Conservation (phyloP, 495 filamentous ascomycete species). For the Penicillium macrosclerotiorum region DNA sequence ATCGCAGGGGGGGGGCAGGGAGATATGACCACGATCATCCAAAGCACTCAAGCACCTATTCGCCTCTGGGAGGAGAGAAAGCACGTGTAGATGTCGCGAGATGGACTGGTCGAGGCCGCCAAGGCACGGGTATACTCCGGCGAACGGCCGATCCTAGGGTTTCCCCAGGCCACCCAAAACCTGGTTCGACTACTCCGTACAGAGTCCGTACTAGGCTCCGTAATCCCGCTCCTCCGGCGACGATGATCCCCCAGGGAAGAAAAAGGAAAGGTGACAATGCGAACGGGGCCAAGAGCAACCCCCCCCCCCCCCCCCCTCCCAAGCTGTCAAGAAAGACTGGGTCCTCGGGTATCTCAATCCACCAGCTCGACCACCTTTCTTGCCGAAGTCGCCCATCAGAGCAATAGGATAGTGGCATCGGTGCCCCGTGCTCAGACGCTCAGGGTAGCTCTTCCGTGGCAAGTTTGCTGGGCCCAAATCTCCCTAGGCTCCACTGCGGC, state of each 20-base stretch:
- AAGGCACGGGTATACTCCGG: constrained; percentile 17
- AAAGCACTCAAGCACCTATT: not conserved
- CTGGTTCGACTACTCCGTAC: too few relatives aligned
- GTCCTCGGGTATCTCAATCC: constrained; percentile 7
- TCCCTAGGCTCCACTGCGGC: not conserved
- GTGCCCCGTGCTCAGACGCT: constrained; percentile 21
- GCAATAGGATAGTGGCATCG: not conserved
- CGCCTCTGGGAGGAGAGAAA: not conserved
- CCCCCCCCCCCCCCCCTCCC: too few relatives aligned
- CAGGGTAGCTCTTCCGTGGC: not conserved
- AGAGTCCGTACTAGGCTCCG: too few relatives aligned
- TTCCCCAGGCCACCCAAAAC: too few relatives aligned
- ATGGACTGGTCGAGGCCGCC: constrained; percentile 13
- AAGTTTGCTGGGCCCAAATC: too few relatives aligned
- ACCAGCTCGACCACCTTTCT: not conserved
- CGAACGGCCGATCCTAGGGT: not conserved
- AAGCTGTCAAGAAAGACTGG: constrained; percentile 9
- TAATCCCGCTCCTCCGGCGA: not conserved
- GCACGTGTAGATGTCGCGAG: constrained; percentile 2
- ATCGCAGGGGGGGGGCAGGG: not conserved
- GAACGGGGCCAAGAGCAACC: too few relatives aligned
- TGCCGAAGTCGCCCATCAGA: constrained; percentile 1
- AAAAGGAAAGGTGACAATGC: too few relatives aligned
- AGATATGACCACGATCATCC: too few relatives aligned
- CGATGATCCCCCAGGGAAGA: not conserved